These are phyloP conservation scores for Nemania diffusa DNA, from an alignment of 2,329 filamentous ascomycete genomes.

Conservation along the genomic window DNA sequence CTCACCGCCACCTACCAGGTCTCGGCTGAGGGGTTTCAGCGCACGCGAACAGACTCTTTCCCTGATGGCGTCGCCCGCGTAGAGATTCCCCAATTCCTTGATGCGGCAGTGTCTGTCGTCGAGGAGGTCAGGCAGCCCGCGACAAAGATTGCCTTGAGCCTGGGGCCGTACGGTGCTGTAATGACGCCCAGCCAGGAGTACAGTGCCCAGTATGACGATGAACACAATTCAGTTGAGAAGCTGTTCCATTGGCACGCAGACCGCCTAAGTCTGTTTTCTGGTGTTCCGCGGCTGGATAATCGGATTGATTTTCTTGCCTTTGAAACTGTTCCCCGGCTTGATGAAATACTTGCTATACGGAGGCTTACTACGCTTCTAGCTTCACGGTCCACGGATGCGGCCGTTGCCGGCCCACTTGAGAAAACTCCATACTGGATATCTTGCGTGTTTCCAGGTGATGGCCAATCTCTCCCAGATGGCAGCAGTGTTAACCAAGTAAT, in stretches of 20 bases:
- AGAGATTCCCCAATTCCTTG: conserved; percentile 55
- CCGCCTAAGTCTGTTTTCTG: conserved; percentile 62
- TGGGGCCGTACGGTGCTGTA: conserved; percentile 74
- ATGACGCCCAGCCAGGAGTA: conserved; percentile 76
- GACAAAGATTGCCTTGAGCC: conserved; percentile 64
- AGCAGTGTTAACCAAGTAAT: conserved; percentile 57
- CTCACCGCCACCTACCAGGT: conserved; percentile 76
- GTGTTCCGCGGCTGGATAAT: conserved; percentile 51
- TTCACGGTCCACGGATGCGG: conserved; percentile 43
- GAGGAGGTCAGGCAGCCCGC: conserved; percentile 48
- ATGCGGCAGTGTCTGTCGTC: conserved; percentile 58
- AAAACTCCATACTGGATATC: conserved; percentile 67
- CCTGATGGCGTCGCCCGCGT: conserved; percentile 56
- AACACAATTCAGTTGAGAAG: conserved; percentile 55
- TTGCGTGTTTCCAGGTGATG: conserved; percentile 69
- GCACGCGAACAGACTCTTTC: conserved; percentile 56
- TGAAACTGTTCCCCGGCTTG: conserved; percentile 72
- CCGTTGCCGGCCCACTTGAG: conserved; percentile 33
- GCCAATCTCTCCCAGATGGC: conserved; percentile 66
- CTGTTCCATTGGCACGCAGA: conserved; percentile 68
- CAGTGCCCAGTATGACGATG: conserved; percentile 66
- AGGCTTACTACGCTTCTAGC: conserved; percentile 51
- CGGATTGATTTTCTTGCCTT: conserved; percentile 67
- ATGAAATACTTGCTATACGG: conserved; percentile 70
- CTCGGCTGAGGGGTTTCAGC: conserved; percentile 65